Base-by-base conservation (phyloP, 768 basidiomycete species). In the Russula sp. region DNA sequence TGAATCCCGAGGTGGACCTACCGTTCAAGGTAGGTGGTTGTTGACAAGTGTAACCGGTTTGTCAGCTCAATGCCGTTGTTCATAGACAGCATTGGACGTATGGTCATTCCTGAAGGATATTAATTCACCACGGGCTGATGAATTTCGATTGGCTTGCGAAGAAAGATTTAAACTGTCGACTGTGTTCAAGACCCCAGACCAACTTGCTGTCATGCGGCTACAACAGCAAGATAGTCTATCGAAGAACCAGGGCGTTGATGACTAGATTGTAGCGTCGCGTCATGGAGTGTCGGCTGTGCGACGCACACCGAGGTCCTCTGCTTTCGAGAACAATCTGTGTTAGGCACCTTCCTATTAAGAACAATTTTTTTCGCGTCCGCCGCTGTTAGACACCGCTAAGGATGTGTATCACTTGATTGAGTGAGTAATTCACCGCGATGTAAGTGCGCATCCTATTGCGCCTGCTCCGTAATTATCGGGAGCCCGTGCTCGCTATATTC, bases 81-180 rank as follows among this genome's bases (percentile, higher is more conserved):
- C 41, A 5, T 67, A 90, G 89, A 80, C 79, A 32, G 85, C 82
- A 0, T 67, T 78, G 11, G 73, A 74, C 1, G 78, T 79, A 9
- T 59, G 83, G 32, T 69, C 72, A 13, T 83, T 85, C 72, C 70
- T 93, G 49, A 66, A 65, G 18, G 72, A 77, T 2, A 70, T 84
- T 48, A 73, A 77, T 60, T 86, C 88, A 0, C 63, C 75, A 3
- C 78, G 85, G 5, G 71, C 71, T 1, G 83, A 84, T 18, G 87
- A 88, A 69, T 90, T 87, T 76, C 76, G 83, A 35, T 66, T 71
- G 43, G 75, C 75, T 6, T 87, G 83, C 59, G 77, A 81, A 52
- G 66, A 60, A 16, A 79, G 72, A 63, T 91, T 88, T 72, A 73
- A 72, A 47, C 71, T 85, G 25, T 85, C 90, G 20, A 87, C 85